phyloP scores from a whole-genome alignment of 1,284 basidiomycete species.

The Serendipita sp. region DNA sequence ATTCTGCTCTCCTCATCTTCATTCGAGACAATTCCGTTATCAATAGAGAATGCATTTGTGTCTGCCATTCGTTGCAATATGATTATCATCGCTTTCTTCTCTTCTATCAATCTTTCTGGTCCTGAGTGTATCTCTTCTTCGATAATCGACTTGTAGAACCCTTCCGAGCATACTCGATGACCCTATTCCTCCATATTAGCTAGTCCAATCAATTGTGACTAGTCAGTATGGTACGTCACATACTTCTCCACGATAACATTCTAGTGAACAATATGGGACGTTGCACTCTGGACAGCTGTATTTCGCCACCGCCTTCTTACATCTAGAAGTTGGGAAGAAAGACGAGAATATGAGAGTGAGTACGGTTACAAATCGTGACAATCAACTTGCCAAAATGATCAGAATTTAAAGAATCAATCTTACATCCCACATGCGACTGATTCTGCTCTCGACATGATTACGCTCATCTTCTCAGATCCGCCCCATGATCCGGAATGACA shows the following conservation, averaged over 20 bases:
- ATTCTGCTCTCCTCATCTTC: background rate
- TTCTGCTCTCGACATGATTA: background rate
- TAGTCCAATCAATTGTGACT: too few species aligned
- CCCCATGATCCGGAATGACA: background rate
- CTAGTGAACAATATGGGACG: background rate
- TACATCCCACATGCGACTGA: background rate
- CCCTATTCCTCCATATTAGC: background rate
- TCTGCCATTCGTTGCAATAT: background rate
- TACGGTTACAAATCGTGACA: background rate
- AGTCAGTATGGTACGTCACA: background rate
- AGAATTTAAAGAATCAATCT: background rate
- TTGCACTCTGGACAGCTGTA: constrained; percentile 5
- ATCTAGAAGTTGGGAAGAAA: background rate
- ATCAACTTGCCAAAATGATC: background rate
- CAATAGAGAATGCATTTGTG: background rate
- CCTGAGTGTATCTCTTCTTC: background rate
- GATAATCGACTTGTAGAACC: background rate
- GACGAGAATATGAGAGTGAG: background rate
- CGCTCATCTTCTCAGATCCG: background rate
- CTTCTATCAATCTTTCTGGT: background rate
- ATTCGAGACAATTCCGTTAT: background rate
- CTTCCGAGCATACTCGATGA: background rate
- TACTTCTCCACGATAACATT: background rate
- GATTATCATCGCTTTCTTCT: background rate
- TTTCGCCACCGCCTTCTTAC: background rate